Conservation (phyloP, 805 yeast genomes). For the Clavispora vitiphila region DNA sequence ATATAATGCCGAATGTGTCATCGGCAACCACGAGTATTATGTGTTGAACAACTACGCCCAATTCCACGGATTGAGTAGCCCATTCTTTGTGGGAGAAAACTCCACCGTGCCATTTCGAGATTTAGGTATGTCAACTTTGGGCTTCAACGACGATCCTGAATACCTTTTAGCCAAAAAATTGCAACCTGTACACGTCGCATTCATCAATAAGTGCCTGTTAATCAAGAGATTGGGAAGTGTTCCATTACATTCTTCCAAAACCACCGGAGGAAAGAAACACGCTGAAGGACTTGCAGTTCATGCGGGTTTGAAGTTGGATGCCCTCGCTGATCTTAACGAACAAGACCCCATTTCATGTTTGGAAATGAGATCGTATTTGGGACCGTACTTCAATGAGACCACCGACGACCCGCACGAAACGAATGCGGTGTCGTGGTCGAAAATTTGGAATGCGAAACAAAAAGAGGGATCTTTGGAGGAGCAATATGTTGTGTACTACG, state of each 20-base stretch:
- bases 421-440: slow-evolving; percentile 50
- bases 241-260: slow-evolving; percentile 34
- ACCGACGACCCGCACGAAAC: slow-evolving; percentile 41
- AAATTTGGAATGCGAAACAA: slow-evolving; percentile 48
- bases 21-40: slow-evolving; percentile 87
- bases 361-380: slow-evolving; percentile 64
- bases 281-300: slow-evolving; percentile 61
- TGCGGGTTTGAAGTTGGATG: slow-evolving; percentile 74
- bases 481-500: slow-evolving; percentile 59
- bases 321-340: slow-evolving; percentile 38
- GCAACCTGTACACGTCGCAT: slow-evolving; percentile 56
- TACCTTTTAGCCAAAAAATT: slow-evolving; percentile 47
- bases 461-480: slow-evolving; percentile 25
- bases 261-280: slow-evolving; percentile 21
- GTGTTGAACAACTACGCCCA: slow-evolving; percentile 61
- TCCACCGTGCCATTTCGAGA: slow-evolving; percentile 1
- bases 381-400: slow-evolving; percentile 56
- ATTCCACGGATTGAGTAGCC: slow-evolving; percentile 45
- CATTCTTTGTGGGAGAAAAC: slow-evolving; percentile 19
- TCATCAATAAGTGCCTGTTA: slow-evolving; percentile 58
- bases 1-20: slow-evolving; percentile 60
- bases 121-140: slow-evolving; percentile 1
- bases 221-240: slow-evolving; percentile 60
- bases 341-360: slow-evolving; percentile 62
- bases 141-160: slow-evolving; percentile 33